Evolutionary conservation across 805 yeast species (phyloP).

Genomic region (Candida qinlingensis): DNA sequence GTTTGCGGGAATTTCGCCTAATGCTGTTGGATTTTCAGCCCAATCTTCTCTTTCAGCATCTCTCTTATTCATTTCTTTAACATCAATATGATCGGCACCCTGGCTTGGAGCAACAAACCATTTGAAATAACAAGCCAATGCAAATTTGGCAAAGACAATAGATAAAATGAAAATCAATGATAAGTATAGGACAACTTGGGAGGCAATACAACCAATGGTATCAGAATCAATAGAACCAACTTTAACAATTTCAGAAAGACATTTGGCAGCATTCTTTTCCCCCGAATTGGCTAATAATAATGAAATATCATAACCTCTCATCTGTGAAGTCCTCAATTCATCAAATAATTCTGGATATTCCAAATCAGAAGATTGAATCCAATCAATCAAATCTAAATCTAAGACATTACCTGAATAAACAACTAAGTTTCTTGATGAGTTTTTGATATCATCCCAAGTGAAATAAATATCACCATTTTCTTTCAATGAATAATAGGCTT

Average conservation of each 20-base stretch:
- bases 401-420: constrained; percentile 88
- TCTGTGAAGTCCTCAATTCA: constrained; percentile 46
- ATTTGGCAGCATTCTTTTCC: constrained; percentile 68
- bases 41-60: constrained; percentile 74
- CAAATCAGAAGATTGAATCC: constrained; percentile 68
- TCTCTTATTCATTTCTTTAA: constrained; percentile 57
- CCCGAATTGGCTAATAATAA: constrained; percentile 58
- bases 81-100: constrained; percentile 66
- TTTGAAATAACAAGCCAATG: constrained; percentile 83
- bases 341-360: constrained; percentile 71
- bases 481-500: constrained; percentile 54
- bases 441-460: constrained; percentile 82
- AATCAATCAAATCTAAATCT: constrained; percentile 69
- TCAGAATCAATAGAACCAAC: constrained; percentile 88
- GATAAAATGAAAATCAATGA: constrained; percentile 83
- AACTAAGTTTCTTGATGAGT: constrained; percentile 66
- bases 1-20: constrained; percentile 48
- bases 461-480: constrained; percentile 74
- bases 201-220: constrained; percentile 91
- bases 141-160: constrained; percentile 70
- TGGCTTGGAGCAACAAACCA: constrained; percentile 77
- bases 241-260: constrained; percentile 78
- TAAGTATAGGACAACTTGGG: constrained; percentile 72
- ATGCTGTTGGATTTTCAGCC: constrained; percentile 59
- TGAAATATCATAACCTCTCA: constrained; percentile 80